These are phyloP conservation scores for Sphenostylis stenocarpa DNA, from an alignment of 306 rosid species.

Conservation along the genomic window DNA sequence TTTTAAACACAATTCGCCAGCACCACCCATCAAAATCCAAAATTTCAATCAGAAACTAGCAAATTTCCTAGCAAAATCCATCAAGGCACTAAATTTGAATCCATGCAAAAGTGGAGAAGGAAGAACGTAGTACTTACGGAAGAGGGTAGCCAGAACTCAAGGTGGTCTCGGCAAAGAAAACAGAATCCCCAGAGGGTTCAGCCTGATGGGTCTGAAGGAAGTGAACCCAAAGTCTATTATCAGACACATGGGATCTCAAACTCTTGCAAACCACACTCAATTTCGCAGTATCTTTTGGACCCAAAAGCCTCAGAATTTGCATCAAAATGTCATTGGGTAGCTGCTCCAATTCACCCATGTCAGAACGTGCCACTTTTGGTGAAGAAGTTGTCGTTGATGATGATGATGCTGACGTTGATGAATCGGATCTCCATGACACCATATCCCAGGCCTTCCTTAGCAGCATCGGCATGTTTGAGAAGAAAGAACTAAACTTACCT, in stretches of 20 bases:
- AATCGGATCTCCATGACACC: conserved; percentile 35
- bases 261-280: conserved; percentile 48
- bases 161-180: conserved; percentile 60
- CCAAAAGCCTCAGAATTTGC: conserved; percentile 57
- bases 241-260: conserved; percentile 46
- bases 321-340: conserved; percentile 63
- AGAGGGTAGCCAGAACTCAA: conserved; percentile 60
- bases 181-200: conserved; percentile 54
- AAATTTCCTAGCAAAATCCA: not conserved
- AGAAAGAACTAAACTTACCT: not conserved
- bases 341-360: conserved; percentile 52
- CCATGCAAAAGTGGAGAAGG: not conserved
- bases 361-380: not conserved
- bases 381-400: not conserved
- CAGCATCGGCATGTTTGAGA: conserved; percentile 46
- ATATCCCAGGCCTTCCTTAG: conserved; percentile 64
- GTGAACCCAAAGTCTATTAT: conserved; percentile 62
- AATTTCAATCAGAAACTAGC: not conserved
- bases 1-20: not conserved
- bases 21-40: not conserved
- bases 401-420: not conserved
- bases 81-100: not conserved
- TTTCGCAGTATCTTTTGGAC: conserved; percentile 68
- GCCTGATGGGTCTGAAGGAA: conserved; percentile 48
- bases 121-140: conserved; percentile 38